Base-by-base conservation (phyloP, 768 basidiomycete species). In the Hortiboletus campestris region DNA sequence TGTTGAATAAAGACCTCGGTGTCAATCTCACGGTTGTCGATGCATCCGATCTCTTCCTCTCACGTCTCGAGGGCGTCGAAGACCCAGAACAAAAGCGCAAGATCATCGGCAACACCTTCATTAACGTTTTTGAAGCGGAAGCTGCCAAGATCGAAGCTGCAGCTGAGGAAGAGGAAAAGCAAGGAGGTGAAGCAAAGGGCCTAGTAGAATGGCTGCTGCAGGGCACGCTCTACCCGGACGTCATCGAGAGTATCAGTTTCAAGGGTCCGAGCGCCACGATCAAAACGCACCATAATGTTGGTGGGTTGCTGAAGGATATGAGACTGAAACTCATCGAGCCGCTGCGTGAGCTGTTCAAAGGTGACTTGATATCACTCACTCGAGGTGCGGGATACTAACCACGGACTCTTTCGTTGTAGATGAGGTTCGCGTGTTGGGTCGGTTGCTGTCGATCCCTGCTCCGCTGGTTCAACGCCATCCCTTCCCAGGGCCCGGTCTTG, bases 211-310 rank as follows among this genome's bases (percentile, higher is more conserved):
- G 95, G 94, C 73, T 99, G 45, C 76, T 99, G 12, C 97, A 99
- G 74, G 97, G 97, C 5, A 99, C 97, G 0, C 81, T 99, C 14
- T 99, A 98, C 73, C 97, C 97, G 2, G 97, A 99, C 68, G 97
- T 99, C 55, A 99, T 98, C 69, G 97, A 99, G 78, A 93, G 90
- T 69, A 97, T 99, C 76, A 93, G 90, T 74, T 99, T 99, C 84
- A 98, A 98, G 75, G 97, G 97, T 3, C 97, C 97, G 0, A 93
- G 90, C 61, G 97, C 97, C 38, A 98, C 96, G 11, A 99, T 99
- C 80, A 99, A 99, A 80, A 98, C 97, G 3, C 97, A 99, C 71
- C 97, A 98, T 72, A 99, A 99, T 62, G 97, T 98, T 61, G 97
- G 97, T 29, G 96, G 96, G 4, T 77, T 99, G 49, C 80, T 98